Evolutionary conservation across 139 green algal species (phyloP), one percentile per base, ranked within the genome.

Genomic region (Tetradesmus lagerheimii): DNA sequence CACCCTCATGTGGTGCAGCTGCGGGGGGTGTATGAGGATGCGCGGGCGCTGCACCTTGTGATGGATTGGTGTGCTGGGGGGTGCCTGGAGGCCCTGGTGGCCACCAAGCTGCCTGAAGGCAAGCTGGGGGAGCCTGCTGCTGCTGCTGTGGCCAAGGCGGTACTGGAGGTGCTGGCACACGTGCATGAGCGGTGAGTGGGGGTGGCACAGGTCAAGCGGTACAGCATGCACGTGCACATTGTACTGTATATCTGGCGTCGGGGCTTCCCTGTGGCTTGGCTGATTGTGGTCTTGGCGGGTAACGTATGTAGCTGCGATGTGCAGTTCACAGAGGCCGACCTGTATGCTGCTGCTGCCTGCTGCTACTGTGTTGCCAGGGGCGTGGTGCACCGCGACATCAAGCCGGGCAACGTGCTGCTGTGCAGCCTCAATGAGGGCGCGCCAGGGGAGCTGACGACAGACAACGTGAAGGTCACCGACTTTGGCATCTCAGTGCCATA

Each of bases 361-460:
- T 85, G 79, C 79, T 66, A 43, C 29, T 23, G 11, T 62, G 12
- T 18, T 23, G 11, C 37, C 87, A 94, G 93, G 79, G 96, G 96
- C 4, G 96, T 99, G 39, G 96, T 99, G 45, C 97, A 99, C 92
- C 93, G 95, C n/a, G 96, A 98, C 82, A 89, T 98, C 8, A 98
- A 98, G 86, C 95, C 95, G 31, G 97, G 99, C 90, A 99, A 99
- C 81, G 95, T 96, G 79, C 89, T 96, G 83, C 90, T 95, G 43
- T 64, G 74, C 14, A 62, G 2, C n/a, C 41, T 27, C 4, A 39
- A 53, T 18, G 4, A 66, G 31, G 85, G 78, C 9, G 23, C 35
- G 29, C 83, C 83, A 43, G 29, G 75, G 8, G 34, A 88, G 37
- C 14, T 88, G n/a, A 80, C 83, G 18, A 53, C 83, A 31, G 62